phyloP scores from a whole-genome alignment of 352 stramenopile species.

The Globisporangium emineosum region DNA sequence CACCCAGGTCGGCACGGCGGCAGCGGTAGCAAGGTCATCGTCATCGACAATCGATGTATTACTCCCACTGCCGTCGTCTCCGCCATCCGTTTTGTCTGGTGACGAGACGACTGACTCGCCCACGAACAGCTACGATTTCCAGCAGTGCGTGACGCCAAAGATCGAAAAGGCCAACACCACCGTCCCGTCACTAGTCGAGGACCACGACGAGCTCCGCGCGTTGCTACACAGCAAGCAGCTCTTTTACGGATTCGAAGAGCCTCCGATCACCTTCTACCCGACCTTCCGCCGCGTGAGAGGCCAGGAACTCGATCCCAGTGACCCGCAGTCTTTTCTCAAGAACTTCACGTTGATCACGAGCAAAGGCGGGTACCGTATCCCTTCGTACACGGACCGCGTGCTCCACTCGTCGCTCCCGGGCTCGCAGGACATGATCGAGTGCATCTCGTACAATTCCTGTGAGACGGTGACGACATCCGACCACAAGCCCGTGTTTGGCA shows the following conservation, averaged over 20 bases:
- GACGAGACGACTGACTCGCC: conserved; percentile 23
- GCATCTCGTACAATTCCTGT: conserved; percentile 75
- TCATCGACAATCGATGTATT: conserved; percentile 9
- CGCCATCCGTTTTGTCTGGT: conserved; percentile 8
- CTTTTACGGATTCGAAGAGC: conserved; percentile 79
- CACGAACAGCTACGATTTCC: conserved; percentile 33
- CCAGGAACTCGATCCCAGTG: conserved; percentile 31
- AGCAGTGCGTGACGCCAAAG: conserved; percentile 46
- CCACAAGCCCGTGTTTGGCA: conserved; percentile 77
- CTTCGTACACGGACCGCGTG: conserved; percentile 89
- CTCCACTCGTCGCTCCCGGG: conserved; percentile 77
- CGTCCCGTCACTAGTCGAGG: conserved; percentile 40
- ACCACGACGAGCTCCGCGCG: conserved; percentile 73
- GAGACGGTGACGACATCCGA: conserved; percentile 74
- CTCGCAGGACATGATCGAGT: conserved; percentile 43
- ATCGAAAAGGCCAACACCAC: conserved; percentile 19
- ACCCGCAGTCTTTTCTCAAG: conserved; percentile 30
- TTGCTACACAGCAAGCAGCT: conserved; percentile 63
- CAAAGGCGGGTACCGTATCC: conserved; percentile 67
- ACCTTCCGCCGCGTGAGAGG: conserved; percentile 76
- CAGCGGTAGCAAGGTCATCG: background rate
- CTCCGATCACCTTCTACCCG: conserved; percentile 65
- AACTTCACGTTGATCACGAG: conserved; percentile 69
- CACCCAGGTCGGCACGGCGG: conserved; percentile 7
- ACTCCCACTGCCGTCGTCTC: conserved; percentile 10